Conservation (phyloP, 108 stramenopile species). For the Craspedostauros australis region DNA sequence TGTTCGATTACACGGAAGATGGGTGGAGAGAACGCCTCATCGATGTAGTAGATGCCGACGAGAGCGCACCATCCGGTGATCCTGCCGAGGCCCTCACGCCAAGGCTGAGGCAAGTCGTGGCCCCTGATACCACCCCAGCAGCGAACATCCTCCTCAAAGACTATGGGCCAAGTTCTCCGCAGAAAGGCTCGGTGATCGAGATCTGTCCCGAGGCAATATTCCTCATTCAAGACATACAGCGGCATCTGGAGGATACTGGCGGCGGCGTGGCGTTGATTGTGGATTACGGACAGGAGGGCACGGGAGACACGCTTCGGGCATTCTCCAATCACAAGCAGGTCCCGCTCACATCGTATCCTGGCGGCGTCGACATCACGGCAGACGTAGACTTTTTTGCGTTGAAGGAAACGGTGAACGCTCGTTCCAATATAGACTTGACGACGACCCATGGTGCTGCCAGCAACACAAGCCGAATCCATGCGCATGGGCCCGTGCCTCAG, state of each 20-base stretch:
- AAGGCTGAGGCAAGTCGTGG: conserved; percentile 75
- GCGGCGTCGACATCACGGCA: conserved; percentile 91
- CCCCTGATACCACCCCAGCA: conserved; percentile 76
- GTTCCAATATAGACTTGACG: background rate
- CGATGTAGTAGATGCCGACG: conserved; percentile 60
- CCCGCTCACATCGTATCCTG: conserved; percentile 75
- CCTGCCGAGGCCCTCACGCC: conserved; percentile 29
- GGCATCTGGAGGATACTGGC: conserved; percentile 45
- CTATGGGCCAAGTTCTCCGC: conserved; percentile 28
- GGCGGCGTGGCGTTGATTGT: conserved; percentile 90
- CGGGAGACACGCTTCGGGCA: conserved; percentile 82
- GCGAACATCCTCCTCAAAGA: conserved; percentile 46
- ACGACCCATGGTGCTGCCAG: background rate
- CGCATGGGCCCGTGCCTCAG: conserved; percentile 86
- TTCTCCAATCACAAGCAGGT: conserved; percentile 88
- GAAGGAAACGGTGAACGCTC: conserved; percentile 45
- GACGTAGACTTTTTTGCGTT: conserved; percentile 96
- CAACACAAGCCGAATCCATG: conserved; percentile 23
- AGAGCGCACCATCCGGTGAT: conserved; percentile 24
- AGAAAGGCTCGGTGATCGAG: conserved; percentile 86
- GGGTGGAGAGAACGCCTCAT: conserved; percentile 96
- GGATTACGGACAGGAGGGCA: conserved; percentile 93
- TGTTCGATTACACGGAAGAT: conserved; percentile 79
- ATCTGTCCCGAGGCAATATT: conserved; percentile 88
- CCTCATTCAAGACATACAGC: conserved; percentile 83